Evolutionary conservation across 169 alveolate genomes (phyloP).

Genomic region (Plasmodium billcollinsi): DNA sequence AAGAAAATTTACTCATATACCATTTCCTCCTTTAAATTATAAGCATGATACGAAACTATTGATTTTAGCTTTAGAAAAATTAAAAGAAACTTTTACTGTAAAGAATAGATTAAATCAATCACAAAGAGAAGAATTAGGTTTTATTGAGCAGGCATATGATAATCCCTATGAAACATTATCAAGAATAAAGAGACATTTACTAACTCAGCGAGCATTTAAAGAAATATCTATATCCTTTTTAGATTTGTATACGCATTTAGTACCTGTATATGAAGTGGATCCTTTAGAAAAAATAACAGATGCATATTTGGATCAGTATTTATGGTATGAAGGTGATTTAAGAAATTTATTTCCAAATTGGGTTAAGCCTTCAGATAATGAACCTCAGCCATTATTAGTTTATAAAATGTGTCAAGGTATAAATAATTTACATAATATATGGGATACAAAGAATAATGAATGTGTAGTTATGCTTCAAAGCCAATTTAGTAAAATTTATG

Average conservation of each 20-base stretch:
- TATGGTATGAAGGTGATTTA: conserved; percentile 99
- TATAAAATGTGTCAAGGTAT: conserved; percentile 99
- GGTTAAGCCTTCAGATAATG: conserved; percentile 99
- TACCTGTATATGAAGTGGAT: conserved; percentile 99
- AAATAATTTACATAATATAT: conserved; percentile 97
- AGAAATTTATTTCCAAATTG: conserved; percentile 99
- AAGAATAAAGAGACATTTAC: conserved; percentile 98
- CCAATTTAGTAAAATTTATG: conserved; percentile 91
- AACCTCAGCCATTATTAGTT: conserved; percentile 99
- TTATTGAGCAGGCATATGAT: conserved; percentile 99
- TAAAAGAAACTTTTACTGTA: conserved; percentile 97
- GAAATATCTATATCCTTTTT: conserved; percentile 98
- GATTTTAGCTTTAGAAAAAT: conserved; percentile 97
- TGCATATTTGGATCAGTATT: conserved; percentile 99
- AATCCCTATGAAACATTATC: conserved; percentile 99
- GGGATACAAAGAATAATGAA: conserved; percentile 97
- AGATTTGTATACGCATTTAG: conserved; percentile 98
- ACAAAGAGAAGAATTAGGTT: conserved; percentile 99
- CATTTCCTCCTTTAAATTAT: conserved; percentile 99
- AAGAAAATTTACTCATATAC: conserved; percentile 98
- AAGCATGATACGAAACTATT: conserved; percentile 99
- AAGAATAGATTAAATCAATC: conserved; percentile 97
- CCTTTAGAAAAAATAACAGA: conserved; percentile 99
- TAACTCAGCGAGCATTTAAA: conserved; percentile 99
- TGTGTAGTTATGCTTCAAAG: conserved; percentile 96